phyloP scores from a whole-genome alignment of 495 filamentous ascomycete species.

The Aspergillus avenaceus region DNA sequence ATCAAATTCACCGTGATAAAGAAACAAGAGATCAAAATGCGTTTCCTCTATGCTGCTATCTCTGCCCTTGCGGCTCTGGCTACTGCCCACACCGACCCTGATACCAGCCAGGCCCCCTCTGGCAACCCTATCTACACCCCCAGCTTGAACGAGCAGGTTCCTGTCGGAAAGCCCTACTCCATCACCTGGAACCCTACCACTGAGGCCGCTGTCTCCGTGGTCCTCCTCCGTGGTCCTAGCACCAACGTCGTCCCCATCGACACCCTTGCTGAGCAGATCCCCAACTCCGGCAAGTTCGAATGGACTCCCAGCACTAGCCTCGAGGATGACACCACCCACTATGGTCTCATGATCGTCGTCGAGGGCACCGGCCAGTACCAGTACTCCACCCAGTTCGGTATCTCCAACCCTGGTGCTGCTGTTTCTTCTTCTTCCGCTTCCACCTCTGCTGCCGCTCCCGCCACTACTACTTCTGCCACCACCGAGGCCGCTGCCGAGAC shows the following conservation, averaged over 20 bases:
- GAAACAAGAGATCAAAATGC: constrained; percentile 42
- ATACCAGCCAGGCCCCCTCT: constrained; percentile 41
- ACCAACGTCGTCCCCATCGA: constrained; percentile 50
- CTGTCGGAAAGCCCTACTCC: constrained; percentile 50
- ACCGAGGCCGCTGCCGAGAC: constrained; percentile 17
- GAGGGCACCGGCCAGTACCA: constrained; percentile 62
- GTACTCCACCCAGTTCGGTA: constrained; percentile 66
- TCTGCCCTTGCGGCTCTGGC: constrained; percentile 49
- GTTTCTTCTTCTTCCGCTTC: constrained; percentile 19
- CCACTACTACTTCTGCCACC: constrained; percentile 18
- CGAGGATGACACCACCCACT: constrained; percentile 48
- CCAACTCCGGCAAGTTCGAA: constrained; percentile 54
- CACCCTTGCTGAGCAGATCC: constrained; percentile 51
- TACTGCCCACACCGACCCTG: constrained; percentile 47
- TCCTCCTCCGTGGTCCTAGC: constrained; percentile 60
- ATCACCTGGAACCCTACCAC: constrained; percentile 58
- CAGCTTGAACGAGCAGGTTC: constrained; percentile 47
- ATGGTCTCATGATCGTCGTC: constrained; percentile 63
- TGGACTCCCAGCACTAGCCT: constrained; percentile 54
- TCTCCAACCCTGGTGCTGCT: constrained; percentile 45
- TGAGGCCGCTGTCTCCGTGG: constrained; percentile 49
- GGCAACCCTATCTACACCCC: constrained; percentile 59
- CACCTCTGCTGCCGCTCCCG: constrained; percentile 11
- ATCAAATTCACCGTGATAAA: constrained; percentile 16
- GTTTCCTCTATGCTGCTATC: constrained; percentile 43